Percentiles rank a stretch among this genome's conserved stretches.
phyloP scores from a whole-genome alignment of 495 filamentous ascomycete genomes.

The Penicillium herquei region DNA sequence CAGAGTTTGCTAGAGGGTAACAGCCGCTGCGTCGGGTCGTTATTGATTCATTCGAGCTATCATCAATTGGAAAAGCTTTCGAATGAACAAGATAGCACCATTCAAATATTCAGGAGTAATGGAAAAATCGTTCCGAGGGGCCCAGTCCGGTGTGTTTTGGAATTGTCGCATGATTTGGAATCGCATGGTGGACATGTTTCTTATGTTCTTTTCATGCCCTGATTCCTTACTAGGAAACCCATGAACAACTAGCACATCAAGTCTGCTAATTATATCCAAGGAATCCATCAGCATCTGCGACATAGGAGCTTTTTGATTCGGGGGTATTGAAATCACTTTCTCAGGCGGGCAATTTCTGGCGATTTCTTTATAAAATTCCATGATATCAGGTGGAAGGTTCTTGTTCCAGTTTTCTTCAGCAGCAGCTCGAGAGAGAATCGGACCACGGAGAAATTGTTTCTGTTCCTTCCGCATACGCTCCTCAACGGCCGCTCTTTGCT shows the following conservation, averaged over 20 bases:
- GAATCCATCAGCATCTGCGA: constrained; percentile 43
- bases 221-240: constrained; percentile 34
- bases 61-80: constrained; percentile 41
- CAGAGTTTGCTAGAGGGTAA: too few relatives aligned
- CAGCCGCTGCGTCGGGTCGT: too few relatives aligned
- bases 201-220: constrained; percentile 42
- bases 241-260: constrained; percentile 41
- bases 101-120: constrained; percentile 56
- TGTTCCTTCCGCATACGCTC: constrained; percentile 36
- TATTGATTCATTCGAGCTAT: constrained; percentile 39
- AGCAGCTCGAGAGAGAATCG: constrained; percentile 25
- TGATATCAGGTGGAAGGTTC: constrained; percentile 35
- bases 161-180: constrained; percentile 59
- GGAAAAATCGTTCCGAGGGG: constrained; percentile 55
- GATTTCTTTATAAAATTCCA: constrained; percentile 41
- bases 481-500: constrained; percentile 48
- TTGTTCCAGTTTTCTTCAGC: constrained; percentile 41
- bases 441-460: constrained; percentile 24
- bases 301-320: constrained; percentile 47
- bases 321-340: constrained; percentile 32
- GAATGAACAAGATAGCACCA: constrained; percentile 44
- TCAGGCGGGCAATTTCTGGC: constrained; percentile 28
- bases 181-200: constrained; percentile 46
- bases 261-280: constrained; percentile 37
- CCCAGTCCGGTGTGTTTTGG: constrained; percentile 48